Percentiles rank a stretch among this genome's conserved stretches.
Evolutionary conservation across 2,329 filamentous ascomycete species (phyloP).

Genomic region (Nigrograna mackinnonii): DNA sequence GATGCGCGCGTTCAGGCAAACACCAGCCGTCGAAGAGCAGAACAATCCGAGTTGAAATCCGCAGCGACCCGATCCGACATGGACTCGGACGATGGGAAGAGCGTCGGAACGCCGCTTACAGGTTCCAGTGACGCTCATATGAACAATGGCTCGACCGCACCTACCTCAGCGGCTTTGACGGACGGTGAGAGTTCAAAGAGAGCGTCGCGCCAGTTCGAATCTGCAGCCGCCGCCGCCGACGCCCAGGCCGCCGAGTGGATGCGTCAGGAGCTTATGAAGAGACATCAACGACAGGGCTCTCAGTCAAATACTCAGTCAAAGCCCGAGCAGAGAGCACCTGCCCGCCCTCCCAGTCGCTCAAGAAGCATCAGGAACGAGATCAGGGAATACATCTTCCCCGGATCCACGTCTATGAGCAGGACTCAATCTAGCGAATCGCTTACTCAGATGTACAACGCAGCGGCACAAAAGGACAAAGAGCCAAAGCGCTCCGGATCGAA

Average conservation of each 20-base stretch:
- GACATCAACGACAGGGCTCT: slow-evolving; percentile 22
- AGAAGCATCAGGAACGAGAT: slow-evolving; percentile 43
- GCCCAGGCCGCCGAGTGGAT: slow-evolving; percentile 48
- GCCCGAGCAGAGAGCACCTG: slow-evolving; percentile 19
- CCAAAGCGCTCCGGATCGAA: slow-evolving; percentile 26
- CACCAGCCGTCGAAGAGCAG: slow-evolving; percentile 34
- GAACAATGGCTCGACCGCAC: slow-evolving; percentile 44
- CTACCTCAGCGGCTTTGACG: slow-evolving; percentile 46
- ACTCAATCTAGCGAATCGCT: slow-evolving; percentile 28
- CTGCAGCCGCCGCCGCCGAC: slow-evolving; percentile 41
- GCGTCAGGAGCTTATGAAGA: slow-evolving; percentile 46
- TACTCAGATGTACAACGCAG: slow-evolving; percentile 31
- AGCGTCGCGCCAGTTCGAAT: slow-evolving; percentile 40
- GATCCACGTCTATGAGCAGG: slow-evolving; percentile 32
- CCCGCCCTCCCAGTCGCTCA: slow-evolving; percentile 36
- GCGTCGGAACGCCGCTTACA: slow-evolving; percentile 46
- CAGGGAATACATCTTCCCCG: slow-evolving; percentile 47
- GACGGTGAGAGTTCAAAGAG: slow-evolving; percentile 45
- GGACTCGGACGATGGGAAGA: slow-evolving; percentile 33
- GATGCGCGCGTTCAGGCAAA: slow-evolving; percentile 33
- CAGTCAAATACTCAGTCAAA: slow-evolving; percentile 23
- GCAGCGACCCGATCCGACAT: slow-evolving; percentile 22
- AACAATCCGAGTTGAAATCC: slow-evolving; percentile 19
- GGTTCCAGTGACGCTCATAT: slow-evolving; percentile 43
- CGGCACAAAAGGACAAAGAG: slow-evolving; percentile 15